Percentiles rank a stretch among this genome's conserved stretches.
These are phyloP conservation scores for Scleromitrula shiraiana DNA, from an alignment of 2,329 filamentous ascomycete genomes.

Conservation along the genomic window DNA sequence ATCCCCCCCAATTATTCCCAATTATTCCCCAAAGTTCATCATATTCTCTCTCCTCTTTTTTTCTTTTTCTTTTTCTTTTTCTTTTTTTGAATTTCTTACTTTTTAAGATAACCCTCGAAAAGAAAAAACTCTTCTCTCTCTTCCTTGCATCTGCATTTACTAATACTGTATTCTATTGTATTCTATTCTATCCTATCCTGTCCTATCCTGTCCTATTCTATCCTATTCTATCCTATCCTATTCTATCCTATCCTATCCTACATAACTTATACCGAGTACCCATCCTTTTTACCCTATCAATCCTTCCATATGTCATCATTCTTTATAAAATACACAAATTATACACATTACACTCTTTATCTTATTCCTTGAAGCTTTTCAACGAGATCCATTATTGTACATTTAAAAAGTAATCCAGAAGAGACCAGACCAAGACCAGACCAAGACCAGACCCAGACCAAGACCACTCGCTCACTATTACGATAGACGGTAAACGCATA, in stretches of 20 bases:
- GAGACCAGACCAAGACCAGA: no score
- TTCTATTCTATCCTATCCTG: background rate
- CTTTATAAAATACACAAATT: background rate
- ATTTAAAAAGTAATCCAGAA: no score
- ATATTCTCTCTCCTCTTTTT: background rate
- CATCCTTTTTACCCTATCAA: background rate
- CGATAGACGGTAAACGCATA: no score
- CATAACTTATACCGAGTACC: background rate
- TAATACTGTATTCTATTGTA: background rate
- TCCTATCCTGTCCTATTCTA: background rate
- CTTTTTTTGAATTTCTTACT: background rate
- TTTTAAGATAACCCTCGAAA: no score
- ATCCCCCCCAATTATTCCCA: no score
- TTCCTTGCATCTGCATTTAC: background rate
- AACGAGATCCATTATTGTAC: no score
- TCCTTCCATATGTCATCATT: conserved; percentile 6
- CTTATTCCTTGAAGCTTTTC: conserved; percentile 9
- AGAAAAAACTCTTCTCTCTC: no score
- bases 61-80: background rate
- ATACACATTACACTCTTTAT: conserved; percentile 2
- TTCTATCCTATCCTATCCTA: background rate
- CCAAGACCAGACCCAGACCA: no score
- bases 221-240: background rate
- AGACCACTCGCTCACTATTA: no score
- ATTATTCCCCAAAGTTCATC: no score